Percentiles rank a stretch among this genome's conserved stretches.
These are phyloP conservation scores for Trichophyton equinum DNA, from an alignment of 2,329 filamentous ascomycete species.

Conservation along the genomic window DNA sequence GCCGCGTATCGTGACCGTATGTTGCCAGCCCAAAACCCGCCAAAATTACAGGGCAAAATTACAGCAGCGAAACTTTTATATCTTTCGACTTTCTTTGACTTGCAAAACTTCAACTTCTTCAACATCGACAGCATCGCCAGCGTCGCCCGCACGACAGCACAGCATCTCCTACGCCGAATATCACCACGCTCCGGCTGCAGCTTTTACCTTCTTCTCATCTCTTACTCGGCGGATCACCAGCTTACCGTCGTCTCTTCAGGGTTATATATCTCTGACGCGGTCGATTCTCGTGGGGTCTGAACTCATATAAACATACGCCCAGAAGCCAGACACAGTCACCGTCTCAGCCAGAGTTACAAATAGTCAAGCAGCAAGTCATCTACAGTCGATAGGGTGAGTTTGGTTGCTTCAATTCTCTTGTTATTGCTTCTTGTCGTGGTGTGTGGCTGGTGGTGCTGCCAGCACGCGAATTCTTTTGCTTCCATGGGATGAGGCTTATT, in stretches of 20 bases:
- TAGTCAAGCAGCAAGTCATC: not conserved
- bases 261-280: slow-evolving; percentile 5
- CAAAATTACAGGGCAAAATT: not conserved
- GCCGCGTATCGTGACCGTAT: not conserved
- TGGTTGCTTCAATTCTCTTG: not conserved
- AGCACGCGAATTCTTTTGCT: not conserved
- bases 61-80: not conserved
- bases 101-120: slow-evolving; percentile 4
- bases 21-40: not conserved
- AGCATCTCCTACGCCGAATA: slow-evolving; percentile 1
- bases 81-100: not conserved
- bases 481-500: not conserved
- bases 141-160: not conserved
- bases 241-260: not conserved
- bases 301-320: not conserved
- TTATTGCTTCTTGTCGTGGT: not conserved
- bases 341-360: not conserved
- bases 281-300: slow-evolving; percentile 6
- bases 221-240: not conserved
- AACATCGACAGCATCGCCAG: slow-evolving; percentile 1
- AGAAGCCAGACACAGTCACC: not conserved
- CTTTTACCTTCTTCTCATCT: slow-evolving; percentile 1
- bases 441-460: not conserved
- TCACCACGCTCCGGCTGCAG: slow-evolving; percentile 6
- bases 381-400: not conserved